Base-by-base conservation (phyloP, 768 basidiomycete species). In the Podaxis sp. region DNA sequence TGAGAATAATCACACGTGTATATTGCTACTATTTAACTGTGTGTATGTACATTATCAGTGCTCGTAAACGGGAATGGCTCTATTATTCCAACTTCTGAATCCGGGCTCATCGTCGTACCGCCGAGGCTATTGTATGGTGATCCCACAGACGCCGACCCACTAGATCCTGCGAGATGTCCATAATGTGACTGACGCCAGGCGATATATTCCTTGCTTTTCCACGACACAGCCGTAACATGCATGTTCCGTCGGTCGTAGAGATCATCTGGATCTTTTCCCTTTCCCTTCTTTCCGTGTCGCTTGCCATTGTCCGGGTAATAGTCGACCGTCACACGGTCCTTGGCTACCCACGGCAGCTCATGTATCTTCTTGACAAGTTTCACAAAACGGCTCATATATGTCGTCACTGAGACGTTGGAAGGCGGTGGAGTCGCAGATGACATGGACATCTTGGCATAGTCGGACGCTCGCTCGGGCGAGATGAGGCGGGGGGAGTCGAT, bases 391-490 rank as follows among this genome's bases (percentile, higher is more conserved):
- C 72, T 62, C 24, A 80, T 51, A 20, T 71, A 78, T n/a, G 64
- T 67, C 63, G 67, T 68, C 20, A 78, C 63, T 2, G 77, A 75
- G 11, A 66, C 65, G 11, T 76, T 73, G 11, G 80, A 75, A 0
- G 70, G 73, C 4, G 77, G 75, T 6, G 78, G 77, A n/a, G 78
- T 72, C 2, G 76, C 75, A 1, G 77, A 73, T 17, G 52, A 44
- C 53, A 61, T 61, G 5, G 76, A 74, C 81, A 84, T 82, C 64
- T 81, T 82, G 28, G 76, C 80, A 65, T 83, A 84, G 63, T 83
- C 81, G 0, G 80, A 72, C 3, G 76, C 79, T 12, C 73, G 78
- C 17, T 72, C 74, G 3, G 79, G 80, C 44, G 81, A 76, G 4
- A 76, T 76, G 41, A 77, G 71, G 33, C 79, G 64, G 0, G 80